These are phyloP conservation scores for Aspergillus melleus DNA, from an alignment of 2,329 filamentous ascomycete genomes.

Conservation along the genomic window DNA sequence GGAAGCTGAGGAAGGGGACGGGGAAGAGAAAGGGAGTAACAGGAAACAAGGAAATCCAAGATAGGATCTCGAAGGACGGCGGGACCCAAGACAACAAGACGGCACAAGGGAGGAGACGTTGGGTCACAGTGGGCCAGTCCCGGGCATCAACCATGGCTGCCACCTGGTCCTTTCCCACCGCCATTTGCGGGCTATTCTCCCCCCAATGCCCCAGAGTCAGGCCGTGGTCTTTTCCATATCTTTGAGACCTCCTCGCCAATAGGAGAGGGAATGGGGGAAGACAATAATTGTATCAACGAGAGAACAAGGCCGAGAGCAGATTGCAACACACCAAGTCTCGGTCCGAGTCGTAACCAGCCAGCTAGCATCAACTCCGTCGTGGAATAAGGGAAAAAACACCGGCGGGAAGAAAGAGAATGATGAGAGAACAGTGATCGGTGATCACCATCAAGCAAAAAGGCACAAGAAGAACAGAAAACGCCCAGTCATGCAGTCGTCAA, in stretches of 20 bases:
- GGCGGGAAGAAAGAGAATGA: not conserved
- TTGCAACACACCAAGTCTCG: conserved; percentile 29
- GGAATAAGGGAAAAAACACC: conserved; percentile 6
- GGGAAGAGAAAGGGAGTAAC: not conserved
- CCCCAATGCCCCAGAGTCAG: not conserved
- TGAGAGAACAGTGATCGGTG: conserved; percentile 1
- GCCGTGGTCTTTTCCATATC: not conserved
- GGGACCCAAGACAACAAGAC: not conserved
- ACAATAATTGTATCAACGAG: conserved; percentile 7
- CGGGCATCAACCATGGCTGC: conserved; percentile 14
- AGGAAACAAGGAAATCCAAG: not conserved
- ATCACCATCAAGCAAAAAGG: conserved; percentile 7
- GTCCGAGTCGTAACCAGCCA: conserved; percentile 33
- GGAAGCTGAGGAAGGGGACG: not conserved
- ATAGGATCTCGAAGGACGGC: no score
- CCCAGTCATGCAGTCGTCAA: conserved; percentile 44
- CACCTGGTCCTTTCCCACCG: conserved; percentile 17
- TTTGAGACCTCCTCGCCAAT: not conserved
- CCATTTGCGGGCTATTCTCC: conserved; percentile 7
- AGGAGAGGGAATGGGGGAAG: not conserved
- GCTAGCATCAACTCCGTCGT: conserved; percentile 33
- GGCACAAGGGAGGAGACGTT: conserved; percentile 1
- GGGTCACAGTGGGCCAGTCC: conserved; percentile 11
- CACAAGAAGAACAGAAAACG: conserved; percentile 30
- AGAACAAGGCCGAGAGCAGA: not conserved